A percentile compares a stretch with the other conserved stretches of the same genome.
Evolutionary conservation across 495 filamentous ascomycete genomes (phyloP).

Genomic region (Jackrogersella minutella): DNA sequence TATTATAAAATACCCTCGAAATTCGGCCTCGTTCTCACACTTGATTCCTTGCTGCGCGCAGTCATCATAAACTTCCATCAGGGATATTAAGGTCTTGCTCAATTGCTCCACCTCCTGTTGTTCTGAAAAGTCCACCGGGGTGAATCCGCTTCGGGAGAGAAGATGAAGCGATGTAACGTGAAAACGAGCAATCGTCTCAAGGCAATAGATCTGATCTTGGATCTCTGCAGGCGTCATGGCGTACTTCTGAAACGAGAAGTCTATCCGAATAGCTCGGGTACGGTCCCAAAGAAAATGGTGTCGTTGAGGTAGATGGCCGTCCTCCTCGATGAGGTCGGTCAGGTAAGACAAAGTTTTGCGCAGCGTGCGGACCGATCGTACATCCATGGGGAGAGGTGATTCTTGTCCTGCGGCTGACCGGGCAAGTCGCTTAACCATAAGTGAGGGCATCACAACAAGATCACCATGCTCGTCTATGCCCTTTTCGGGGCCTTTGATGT

Average conservation of each 20-base stretch:
- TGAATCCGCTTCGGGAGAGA: constrained; percentile 68
- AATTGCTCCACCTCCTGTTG: constrained; percentile 95
- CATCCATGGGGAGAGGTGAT: constrained; percentile 88
- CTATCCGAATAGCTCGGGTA: constrained; percentile 88
- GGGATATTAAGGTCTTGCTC: constrained; percentile 82
- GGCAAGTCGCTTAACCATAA: constrained; percentile 83
- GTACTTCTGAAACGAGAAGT: constrained; percentile 87
- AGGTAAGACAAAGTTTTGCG: constrained; percentile 84
- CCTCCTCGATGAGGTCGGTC: constrained; percentile 72
- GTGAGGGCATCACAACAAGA: constrained; percentile 46
- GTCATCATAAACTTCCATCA: constrained; percentile 89
- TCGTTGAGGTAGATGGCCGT: constrained; percentile 68
- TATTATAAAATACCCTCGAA: constrained; percentile 87
- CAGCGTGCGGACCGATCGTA: constrained; percentile 79
- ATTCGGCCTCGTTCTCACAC: constrained; percentile 82
- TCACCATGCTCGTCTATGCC: constrained; percentile 47
- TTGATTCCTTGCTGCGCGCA: constrained; percentile 58
- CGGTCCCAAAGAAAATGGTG: constrained; percentile 96
- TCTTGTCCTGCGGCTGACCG: constrained; percentile 93
- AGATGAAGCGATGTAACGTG: constrained; percentile 90
- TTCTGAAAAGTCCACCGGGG: constrained; percentile 77
- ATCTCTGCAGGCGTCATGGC: constrained; percentile 65
- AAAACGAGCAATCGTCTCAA: constrained; percentile 89
- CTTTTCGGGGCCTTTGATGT: constrained; percentile 64
- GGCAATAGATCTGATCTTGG: constrained; percentile 77